Base-by-base conservation (phyloP, 2,329 filamentous ascomycete species). In the Cercospora nicotianae region DNA sequence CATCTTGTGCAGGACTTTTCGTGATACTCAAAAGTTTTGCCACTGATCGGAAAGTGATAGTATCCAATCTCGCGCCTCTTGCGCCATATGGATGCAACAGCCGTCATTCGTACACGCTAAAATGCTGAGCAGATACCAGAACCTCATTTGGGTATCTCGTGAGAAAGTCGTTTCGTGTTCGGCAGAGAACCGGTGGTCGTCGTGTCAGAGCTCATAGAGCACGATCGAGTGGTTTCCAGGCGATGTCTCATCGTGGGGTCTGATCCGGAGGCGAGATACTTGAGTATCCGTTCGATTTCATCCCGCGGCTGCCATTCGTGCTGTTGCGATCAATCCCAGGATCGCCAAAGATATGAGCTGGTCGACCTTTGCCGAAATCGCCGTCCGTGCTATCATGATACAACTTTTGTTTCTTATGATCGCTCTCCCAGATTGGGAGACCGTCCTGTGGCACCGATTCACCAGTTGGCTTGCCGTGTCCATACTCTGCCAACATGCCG, bases 401-500 rank as follows among this genome's bases (percentile, higher is more conserved):
- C 23, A 45, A 42, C 65, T 67, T 67, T 39, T 42, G 36, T 9
- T 66, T 28, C 20, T 70, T 69, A 30, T 65, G 67, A 45, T 61
- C 67, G 39, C 60, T 66, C 59, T 79, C 77, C 88, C 88, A 91
- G 3, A 89, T 78, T 0, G 87, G 86, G 13, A 90, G 80, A 1
- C 87, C 88, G 53, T 85, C 85, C 1, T 83, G 81, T 1, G 90
- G 90, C 67, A 87, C 82, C 31, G 88, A 84, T 69, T 90, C 87
- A n/a, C 87, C 89, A 20, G 79, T 81, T 0, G 91, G 88, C 30
- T 81, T 83, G 2, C 91, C 90, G 4, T 82, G 83, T 57, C 87
- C 83, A 74, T 90, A 90, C 3, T 86, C 83, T 16, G 89, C 87
- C 64, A 94, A 80, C 48, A 87, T 89, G 13, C 90, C 90, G 77